Conservation (phyloP, 2,329 filamentous ascomycete species). For the Pseudocercospora macadamiae region DNA sequence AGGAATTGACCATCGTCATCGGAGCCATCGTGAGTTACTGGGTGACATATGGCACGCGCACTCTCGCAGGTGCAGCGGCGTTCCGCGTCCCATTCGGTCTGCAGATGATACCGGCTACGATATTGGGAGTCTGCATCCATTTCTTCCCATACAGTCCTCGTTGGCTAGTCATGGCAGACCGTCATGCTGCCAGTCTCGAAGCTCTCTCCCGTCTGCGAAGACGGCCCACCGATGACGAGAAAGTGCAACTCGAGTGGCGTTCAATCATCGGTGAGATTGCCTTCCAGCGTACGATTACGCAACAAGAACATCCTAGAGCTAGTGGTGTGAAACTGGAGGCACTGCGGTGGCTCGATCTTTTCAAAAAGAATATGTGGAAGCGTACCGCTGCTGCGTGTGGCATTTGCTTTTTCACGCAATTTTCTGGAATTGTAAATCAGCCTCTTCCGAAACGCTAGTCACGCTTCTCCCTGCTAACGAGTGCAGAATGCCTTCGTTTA, state of each 20-base stretch:
- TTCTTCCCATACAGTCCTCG: conserved; percentile 35
- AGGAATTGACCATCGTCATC: conserved; percentile 47
- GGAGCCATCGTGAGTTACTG: conserved; percentile 55
- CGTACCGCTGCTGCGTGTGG: background rate
- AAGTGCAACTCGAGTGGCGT: conserved; percentile 54
- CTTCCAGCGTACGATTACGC: conserved; percentile 49
- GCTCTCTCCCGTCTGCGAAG: conserved; percentile 26
- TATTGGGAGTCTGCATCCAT: conserved; percentile 27
- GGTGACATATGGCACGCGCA: conserved; percentile 53
- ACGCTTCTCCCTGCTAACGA: conserved; percentile 44
- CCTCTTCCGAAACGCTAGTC: background rate
- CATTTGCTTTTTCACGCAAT: conserved; percentile 29
- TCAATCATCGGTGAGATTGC: conserved; percentile 55
- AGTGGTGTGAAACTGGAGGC: background rate
- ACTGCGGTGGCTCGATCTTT: background rate
- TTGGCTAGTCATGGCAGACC: conserved; percentile 28
- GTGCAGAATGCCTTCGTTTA: too few species aligned
- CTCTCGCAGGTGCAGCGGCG: background rate
- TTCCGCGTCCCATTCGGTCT: background rate
- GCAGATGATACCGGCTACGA: conserved; percentile 38
- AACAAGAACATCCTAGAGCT: conserved; percentile 10
- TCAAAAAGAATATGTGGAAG: background rate
- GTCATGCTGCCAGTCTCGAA: conserved; percentile 27
- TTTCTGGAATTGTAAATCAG: conserved; percentile 20
- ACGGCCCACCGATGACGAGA: conserved; percentile 49